Evolutionary conservation across 306 rosid species (phyloP), one percentile per base, ranked within the genome.

Genomic region (Acacia melanoxylon): DNA sequence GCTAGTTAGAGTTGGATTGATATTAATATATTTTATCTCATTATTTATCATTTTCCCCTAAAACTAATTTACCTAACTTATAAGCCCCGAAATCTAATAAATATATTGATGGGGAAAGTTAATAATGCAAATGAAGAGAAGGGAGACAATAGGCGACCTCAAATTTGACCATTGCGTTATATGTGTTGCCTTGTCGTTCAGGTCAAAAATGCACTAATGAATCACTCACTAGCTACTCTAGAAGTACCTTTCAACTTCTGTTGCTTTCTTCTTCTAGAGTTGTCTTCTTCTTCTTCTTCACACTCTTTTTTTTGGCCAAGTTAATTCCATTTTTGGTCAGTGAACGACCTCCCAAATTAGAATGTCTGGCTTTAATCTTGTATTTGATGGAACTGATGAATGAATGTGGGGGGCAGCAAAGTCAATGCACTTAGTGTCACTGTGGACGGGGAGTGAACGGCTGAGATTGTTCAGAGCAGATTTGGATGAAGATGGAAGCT

Each of bases 401-500:
- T 61, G 46, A 20, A 63, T 45, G 46, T 62, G 29, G n/a, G 24
- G 31, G 27, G 4, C 90, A 91, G 94, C 80, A 54, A 87, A 91
- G 81, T 84, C 87, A 80, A 0, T 76, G 76, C 83, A 89, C 78
- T 78, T 91, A 4, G 3, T 80, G 25, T 83, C 93, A 33, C 19
- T 41, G 44, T 91, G 91, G 89, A 63, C 24, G 3, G 45, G 22
- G 41, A 71, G 48, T 31, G 86, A 89, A 10, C 87, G 81, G 37
- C 73, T 91, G 75, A 86, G 87, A 79, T 62, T 89, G 83, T 87
- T 89, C 79, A 83, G 3, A 72, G 88, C 91, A 20, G 90, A 91
- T 86, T 68, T 91, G 72, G 48, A n/a, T 33, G 83, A 85, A 67
- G 88, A 89, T 83, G 88, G 90, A 41, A 91, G 95, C 88, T 89